phyloP scores from a whole-genome alignment of 805 yeast species.

The Starmerella vaccinii region DNA sequence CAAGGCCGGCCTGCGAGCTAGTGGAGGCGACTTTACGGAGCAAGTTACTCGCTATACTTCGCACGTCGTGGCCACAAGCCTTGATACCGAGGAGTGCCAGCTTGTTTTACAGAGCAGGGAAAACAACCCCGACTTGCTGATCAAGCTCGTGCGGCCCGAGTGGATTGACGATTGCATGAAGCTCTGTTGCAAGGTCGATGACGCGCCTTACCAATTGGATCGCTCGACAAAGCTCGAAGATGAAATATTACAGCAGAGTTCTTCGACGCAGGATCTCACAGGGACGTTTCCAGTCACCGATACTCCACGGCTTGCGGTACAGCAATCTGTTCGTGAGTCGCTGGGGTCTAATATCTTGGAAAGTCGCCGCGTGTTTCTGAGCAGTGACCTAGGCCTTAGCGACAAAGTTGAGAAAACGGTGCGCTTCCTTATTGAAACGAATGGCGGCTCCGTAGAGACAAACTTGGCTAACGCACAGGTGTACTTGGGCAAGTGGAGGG shows the following conservation, averaged over 20 bases:
- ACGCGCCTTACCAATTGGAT: constrained; percentile 43
- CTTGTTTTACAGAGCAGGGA: constrained; percentile 35
- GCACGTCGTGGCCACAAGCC: constrained; percentile 55
- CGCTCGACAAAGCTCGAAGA: constrained; percentile 20
- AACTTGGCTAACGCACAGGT: constrained; percentile 33
- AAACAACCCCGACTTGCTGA: constrained; percentile 26
- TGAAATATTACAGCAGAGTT: background rate
- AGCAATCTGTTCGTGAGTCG: constrained; percentile 22
- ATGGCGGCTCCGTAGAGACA: constrained; percentile 45
- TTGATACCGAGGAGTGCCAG: constrained; percentile 47
- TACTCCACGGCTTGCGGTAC: constrained; percentile 25
- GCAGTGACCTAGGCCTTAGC: constrained; percentile 48
- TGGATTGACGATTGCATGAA: constrained; percentile 71
- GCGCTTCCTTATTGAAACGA: constrained; percentile 36
- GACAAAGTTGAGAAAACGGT: constrained; percentile 36
- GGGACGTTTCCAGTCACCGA: constrained; percentile 19
- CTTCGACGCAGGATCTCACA: constrained; percentile 12
- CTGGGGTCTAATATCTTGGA: constrained; percentile 30
- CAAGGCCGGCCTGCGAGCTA: constrained; percentile 53
- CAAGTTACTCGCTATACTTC: constrained; percentile 61
- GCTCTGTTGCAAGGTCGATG: constrained; percentile 42
- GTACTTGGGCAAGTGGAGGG: constrained; percentile 54
- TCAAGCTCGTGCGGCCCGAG: constrained; percentile 51
- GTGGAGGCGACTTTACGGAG: constrained; percentile 69
- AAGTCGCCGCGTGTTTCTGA: constrained; percentile 42